Conservation (phyloP, 2,329 filamentous ascomycete species). For the Colletotrichum sp. region DNA sequence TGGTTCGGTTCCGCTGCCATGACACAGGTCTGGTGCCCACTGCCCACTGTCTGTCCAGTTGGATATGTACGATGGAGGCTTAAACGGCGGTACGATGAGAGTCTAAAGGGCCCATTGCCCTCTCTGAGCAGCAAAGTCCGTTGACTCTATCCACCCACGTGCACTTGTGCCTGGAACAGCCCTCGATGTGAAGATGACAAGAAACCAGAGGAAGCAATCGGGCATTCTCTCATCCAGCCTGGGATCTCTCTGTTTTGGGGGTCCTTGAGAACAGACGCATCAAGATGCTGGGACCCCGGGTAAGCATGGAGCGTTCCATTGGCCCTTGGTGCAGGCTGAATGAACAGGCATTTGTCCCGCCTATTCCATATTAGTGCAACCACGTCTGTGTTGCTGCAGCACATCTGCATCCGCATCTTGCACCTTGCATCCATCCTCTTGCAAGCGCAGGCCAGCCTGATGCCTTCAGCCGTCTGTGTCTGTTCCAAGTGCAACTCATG, state of each 20-base stretch:
- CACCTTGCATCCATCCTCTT: background rate
- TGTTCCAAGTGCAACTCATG: background rate
- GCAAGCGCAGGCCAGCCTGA: background rate
- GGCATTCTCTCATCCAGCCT: background rate
- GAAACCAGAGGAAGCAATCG: background rate
- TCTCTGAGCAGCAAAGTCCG: background rate
- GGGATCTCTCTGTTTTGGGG: background rate
- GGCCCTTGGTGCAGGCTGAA: background rate
- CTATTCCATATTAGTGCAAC: background rate
- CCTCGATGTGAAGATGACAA: background rate
- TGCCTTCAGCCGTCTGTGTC: background rate
- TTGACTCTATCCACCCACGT: background rate
- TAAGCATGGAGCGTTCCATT: background rate
- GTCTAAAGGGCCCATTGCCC: background rate
- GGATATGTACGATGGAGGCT: slow-evolving; percentile 1
- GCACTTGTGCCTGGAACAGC: background rate
- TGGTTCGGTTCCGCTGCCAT: background rate
- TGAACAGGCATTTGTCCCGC: background rate
- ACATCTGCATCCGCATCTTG: background rate
- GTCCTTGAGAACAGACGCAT: slow-evolving; percentile 8
- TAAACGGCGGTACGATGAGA: background rate
- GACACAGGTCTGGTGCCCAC: background rate
- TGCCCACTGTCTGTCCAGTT: background rate
- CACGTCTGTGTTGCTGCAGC: slow-evolving; percentile 8
- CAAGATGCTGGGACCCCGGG: background rate